Percentiles rank a stretch among this genome's conserved stretches.
These are phyloP conservation scores for Kalaharituber pfeilii DNA, from an alignment of 2,329 filamentous ascomycete species.

Conservation along the genomic window DNA sequence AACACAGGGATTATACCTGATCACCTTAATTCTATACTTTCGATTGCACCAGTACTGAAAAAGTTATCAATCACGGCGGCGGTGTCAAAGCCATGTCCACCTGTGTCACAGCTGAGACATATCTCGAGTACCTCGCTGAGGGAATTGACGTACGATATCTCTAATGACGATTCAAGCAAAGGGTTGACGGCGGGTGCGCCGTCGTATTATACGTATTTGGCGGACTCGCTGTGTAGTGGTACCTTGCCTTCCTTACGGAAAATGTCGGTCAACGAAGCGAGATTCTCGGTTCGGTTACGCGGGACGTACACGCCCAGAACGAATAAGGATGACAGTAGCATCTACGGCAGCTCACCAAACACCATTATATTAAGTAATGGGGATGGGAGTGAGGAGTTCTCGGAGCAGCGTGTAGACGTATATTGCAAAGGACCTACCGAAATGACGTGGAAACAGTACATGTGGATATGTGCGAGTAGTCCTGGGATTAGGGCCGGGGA, in stretches of 20 bases:
- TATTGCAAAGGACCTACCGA: background rate
- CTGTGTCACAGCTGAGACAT: conserved; percentile 40
- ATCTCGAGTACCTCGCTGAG: conserved; percentile 51
- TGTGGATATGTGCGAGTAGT: background rate
- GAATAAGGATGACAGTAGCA: background rate
- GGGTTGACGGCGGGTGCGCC: conserved; percentile 32
- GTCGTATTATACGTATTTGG: conserved; percentile 70
- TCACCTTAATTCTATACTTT: conserved; percentile 19
- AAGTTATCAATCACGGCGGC: conserved; percentile 38
- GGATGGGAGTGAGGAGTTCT: background rate
- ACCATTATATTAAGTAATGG: no score
- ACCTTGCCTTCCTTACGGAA: conserved; percentile 55
- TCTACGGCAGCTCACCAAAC: background rate
- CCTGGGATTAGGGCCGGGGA: background rate
- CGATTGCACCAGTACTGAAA: conserved; percentile 29
- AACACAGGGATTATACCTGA: conserved; percentile 34
- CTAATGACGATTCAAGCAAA: conserved; percentile 33
- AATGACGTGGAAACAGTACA: background rate
- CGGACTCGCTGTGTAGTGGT: conserved; percentile 60
- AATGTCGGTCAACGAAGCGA: conserved; percentile 71
- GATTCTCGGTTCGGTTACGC: conserved; percentile 64
- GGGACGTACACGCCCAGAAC: conserved; percentile 9
- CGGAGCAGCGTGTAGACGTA: background rate
- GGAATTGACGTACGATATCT: conserved; percentile 70
- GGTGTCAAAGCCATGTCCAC: conserved; percentile 36